Percentiles rank a stretch among this genome's conserved stretches.
Conservation (phyloP, 176 grass and related monocot species). For the Sorghum bicolor region Sorghum_bicolor_NCBIv3 NC_012870.2:21892001-21892500, state of each 20-base stretch:
- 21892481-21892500: not conserved
- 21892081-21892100: conserved; percentile 89
- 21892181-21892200: conserved; percentile 24
- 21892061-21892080: conserved; percentile 89
- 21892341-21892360: not conserved
- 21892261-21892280: conserved; percentile 97
- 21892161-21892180: not conserved
- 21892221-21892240: conserved; percentile 77
- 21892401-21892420: conserved; percentile 83
- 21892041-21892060: conserved; percentile 94
- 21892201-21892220: conserved; percentile 88
- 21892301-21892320: not conserved
- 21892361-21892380: conserved; percentile 46
- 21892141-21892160: not conserved
- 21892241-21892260: conserved; percentile 98
- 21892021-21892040: conserved; percentile 96
- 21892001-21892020: not conserved
- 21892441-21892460: conserved; percentile 59
- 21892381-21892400: conserved; percentile 83
- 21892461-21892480: not conserved
- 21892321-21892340: not conserved
- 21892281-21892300: not conserved
- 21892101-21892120: conserved; percentile 85
- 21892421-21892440: conserved; percentile 96
- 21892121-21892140: conserved; percentile 34